Evolutionary conservation across 2,329 filamentous ascomycete species (phyloP).

Genomic region (Fusarium vanettenii): DNA sequence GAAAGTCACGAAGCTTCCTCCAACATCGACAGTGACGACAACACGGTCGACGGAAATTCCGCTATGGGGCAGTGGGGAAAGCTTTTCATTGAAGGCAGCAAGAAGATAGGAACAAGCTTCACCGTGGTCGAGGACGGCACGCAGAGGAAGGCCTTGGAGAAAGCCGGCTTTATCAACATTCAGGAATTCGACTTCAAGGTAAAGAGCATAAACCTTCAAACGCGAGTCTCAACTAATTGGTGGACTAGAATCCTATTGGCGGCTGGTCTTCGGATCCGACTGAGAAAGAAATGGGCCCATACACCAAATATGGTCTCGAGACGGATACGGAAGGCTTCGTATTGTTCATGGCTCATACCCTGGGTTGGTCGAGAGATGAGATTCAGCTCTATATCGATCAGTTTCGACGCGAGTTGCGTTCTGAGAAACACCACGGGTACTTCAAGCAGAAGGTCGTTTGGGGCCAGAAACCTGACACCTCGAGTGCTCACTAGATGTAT

Average conservation of each 20-base stretch:
- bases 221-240: background rate
- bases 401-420: conserved; percentile 46
- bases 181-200: conserved; percentile 41
- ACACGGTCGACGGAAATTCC: conserved; percentile 40
- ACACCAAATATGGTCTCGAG: conserved; percentile 47
- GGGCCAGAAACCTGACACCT: conserved; percentile 47
- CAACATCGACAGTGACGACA: conserved; percentile 44
- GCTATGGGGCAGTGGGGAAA: conserved; percentile 45
- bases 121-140: conserved; percentile 34
- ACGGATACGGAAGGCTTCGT: conserved; percentile 51
- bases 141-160: conserved; percentile 33
- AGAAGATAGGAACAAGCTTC: conserved; percentile 47
- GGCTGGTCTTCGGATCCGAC: conserved; percentile 23
- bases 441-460: conserved; percentile 46
- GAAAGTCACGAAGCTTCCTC: conserved; percentile 48
- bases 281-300: conserved; percentile 40
- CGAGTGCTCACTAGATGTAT: too few relatives aligned
- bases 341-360: conserved; percentile 49
- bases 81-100: conserved; percentile 45
- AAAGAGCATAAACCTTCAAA: accelerated
- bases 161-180: conserved; percentile 37
- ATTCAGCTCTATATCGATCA: conserved; percentile 49
- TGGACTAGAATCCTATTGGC: conserved; percentile 33
- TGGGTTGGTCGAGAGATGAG: conserved; percentile 51
- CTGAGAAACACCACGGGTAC: conserved; percentile 45